These are phyloP conservation scores for Clohesyomyces aquaticus DNA, from an alignment of 495 filamentous ascomycete genomes.

Conservation along the genomic window DNA sequence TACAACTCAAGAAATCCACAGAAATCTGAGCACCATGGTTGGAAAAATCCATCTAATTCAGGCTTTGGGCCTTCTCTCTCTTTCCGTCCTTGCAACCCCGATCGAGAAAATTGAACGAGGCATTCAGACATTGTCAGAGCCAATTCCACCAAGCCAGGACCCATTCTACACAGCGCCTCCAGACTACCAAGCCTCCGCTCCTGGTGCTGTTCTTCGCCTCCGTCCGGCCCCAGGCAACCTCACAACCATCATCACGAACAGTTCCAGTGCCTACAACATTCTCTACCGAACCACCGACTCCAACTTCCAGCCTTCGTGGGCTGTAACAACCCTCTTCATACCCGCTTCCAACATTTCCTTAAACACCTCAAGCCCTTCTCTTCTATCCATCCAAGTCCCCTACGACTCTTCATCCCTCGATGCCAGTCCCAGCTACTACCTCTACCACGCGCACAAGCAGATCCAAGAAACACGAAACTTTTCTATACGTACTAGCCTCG, in stretches of 20 bases:
- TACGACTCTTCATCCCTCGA: slow-evolving; percentile 50
- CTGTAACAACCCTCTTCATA: slow-evolving; percentile 56
- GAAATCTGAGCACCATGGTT: too few relatives aligned
- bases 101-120: not conserved
- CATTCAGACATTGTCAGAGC: not conserved
- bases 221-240: slow-evolving; percentile 53
- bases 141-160: slow-evolving; percentile 48
- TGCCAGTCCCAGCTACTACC: slow-evolving; percentile 44
- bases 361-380: slow-evolving; percentile 15
- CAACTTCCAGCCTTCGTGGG: slow-evolving; percentile 51
- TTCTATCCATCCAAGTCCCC: slow-evolving; percentile 54
- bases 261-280: slow-evolving; percentile 51
- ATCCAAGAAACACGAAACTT: slow-evolving; percentile 26
- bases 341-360: slow-evolving; percentile 40
- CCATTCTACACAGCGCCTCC: slow-evolving; percentile 54
- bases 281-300: slow-evolving; percentile 58
- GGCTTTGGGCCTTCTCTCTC: not conserved
- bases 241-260: slow-evolving; percentile 25
- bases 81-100: not conserved
- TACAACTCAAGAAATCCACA: too few relatives aligned
- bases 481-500: slow-evolving; percentile 55
- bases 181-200: slow-evolving; percentile 46
- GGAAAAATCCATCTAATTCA: too few relatives aligned
- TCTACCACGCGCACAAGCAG: slow-evolving; percentile 23
- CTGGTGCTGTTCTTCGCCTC: slow-evolving; percentile 54